Percentiles rank a stretch among this genome's conserved stretches.
phyloP scores from a whole-genome alignment of 805 yeast genomes.

The Hanseniaspora nectarophila region DNA sequence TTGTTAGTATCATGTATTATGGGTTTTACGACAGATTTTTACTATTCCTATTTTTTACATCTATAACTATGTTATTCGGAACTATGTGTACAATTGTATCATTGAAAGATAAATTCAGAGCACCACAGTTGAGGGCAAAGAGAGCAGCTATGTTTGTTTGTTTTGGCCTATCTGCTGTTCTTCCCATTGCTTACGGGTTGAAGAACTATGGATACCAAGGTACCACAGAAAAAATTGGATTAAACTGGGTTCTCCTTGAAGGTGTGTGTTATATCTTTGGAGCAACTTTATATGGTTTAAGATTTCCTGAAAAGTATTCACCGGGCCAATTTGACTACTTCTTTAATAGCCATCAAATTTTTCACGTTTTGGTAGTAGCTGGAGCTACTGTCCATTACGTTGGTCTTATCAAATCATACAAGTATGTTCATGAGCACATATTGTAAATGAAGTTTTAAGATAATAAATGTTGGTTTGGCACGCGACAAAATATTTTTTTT shows the following conservation, averaged over 20 bases:
- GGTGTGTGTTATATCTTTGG: slow-evolving; percentile 69
- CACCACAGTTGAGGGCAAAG: slow-evolving; percentile 59
- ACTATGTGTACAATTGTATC: slow-evolving; percentile 50
- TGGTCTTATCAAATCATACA: slow-evolving; percentile 49
- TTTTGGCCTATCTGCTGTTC: slow-evolving; percentile 66
- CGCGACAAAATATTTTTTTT: background rate
- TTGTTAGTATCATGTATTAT: slow-evolving; percentile 39
- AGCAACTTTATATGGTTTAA: slow-evolving; percentile 62
- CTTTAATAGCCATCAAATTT: slow-evolving; percentile 79
- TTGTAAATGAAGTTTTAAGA: background rate
- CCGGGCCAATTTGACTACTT: slow-evolving; percentile 57
- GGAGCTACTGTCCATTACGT: slow-evolving; percentile 66
- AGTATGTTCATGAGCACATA: slow-evolving; percentile 32
- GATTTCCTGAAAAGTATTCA: slow-evolving; percentile 60
- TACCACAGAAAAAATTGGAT: slow-evolving; percentile 40
- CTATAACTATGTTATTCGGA: slow-evolving; percentile 46
- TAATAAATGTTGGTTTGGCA: too few species aligned
- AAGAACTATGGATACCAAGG: slow-evolving; percentile 37
- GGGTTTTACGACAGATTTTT: slow-evolving; percentile 37
- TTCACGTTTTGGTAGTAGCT: slow-evolving; percentile 63
- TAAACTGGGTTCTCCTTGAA: slow-evolving; percentile 54
- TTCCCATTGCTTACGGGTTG: slow-evolving; percentile 54
- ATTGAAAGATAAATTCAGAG: slow-evolving; percentile 52
- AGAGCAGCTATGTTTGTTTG: slow-evolving; percentile 67
- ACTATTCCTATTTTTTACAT: slow-evolving; percentile 31